These are phyloP conservation scores for Aurinia saxatilis DNA, from an alignment of 345 rosid species.

Conservation along the genomic window DNA sequence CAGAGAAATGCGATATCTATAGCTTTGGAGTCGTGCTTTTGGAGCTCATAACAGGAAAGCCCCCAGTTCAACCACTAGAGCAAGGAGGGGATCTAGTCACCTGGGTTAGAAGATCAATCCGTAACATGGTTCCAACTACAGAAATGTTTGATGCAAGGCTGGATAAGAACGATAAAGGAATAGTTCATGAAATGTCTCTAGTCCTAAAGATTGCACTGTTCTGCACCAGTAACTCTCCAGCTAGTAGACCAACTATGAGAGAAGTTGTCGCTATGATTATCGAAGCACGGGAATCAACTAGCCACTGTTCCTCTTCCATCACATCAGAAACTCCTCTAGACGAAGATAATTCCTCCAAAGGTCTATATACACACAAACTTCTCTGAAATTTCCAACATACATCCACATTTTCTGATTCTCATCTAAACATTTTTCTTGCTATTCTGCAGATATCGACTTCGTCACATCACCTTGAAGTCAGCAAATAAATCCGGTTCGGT, in stretches of 20 bases:
- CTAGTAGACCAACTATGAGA: slow-evolving; percentile 64
- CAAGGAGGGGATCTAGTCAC: slow-evolving; percentile 81
- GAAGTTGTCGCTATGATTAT: slow-evolving; percentile 70
- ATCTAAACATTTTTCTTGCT: not conserved
- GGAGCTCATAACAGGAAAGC: slow-evolving; percentile 59
- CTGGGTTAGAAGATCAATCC: slow-evolving; percentile 63
- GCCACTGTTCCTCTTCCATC: slow-evolving; percentile 26
- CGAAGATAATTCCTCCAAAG: slow-evolving; percentile 3
- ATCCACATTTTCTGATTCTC: slow-evolving; percentile 12
- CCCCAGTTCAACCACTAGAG: slow-evolving; percentile 74
- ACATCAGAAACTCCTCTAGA: slow-evolving; percentile 42
- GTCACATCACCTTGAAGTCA: slow-evolving; percentile 19
- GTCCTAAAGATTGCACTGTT: slow-evolving; percentile 68
- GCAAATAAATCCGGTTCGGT: not conserved
- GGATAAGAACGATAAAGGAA: slow-evolving; percentile 32
- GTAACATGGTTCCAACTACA: slow-evolving; percentile 28
- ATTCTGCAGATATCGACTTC: slow-evolving; percentile 21
- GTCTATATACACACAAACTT: not conserved
- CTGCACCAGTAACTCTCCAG: slow-evolving; percentile 61
- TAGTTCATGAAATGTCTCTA: slow-evolving; percentile 51
- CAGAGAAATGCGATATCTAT: slow-evolving; percentile 76
- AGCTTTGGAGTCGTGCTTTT: slow-evolving; percentile 78
- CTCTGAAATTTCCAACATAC: slow-evolving; percentile 31
- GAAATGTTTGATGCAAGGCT: slow-evolving; percentile 55
- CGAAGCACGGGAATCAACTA: slow-evolving; percentile 40